Percentiles rank a stretch among this genome's conserved stretches.
These are phyloP conservation scores for Aspergillus conjunctus DNA, from an alignment of 495 filamentous ascomycete species.

Conservation along the genomic window DNA sequence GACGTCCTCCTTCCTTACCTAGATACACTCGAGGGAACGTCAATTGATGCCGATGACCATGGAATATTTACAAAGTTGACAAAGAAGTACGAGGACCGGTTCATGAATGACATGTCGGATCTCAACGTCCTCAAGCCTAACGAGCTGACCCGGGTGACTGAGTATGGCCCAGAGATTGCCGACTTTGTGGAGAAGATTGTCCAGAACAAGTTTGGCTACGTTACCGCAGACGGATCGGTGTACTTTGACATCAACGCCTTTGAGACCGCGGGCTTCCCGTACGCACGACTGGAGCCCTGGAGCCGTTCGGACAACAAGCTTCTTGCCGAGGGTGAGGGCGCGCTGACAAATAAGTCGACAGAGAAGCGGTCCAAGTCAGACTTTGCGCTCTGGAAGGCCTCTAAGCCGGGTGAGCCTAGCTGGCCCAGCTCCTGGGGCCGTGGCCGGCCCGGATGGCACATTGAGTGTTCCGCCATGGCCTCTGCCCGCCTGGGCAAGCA, in stretches of 20 bases:
- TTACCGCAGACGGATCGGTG: slow-evolving; percentile 77
- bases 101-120: slow-evolving; percentile 79
- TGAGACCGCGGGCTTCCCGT: slow-evolving; percentile 78
- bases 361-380: slow-evolving; percentile 75
- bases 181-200: slow-evolving; percentile 76
- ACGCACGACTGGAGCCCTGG: slow-evolving; percentile 85
- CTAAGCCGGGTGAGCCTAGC: slow-evolving; percentile 86
- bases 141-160: slow-evolving; percentile 81
- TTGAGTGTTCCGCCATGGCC: slow-evolving; percentile 98
- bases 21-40: slow-evolving; percentile 72
- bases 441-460: slow-evolving; percentile 94
- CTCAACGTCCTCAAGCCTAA: slow-evolving; percentile 86
- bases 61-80: slow-evolving; percentile 80
- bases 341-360: slow-evolving; percentile 65
- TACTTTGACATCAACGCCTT: slow-evolving; percentile 94
- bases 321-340: slow-evolving; percentile 87
- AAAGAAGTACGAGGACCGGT: slow-evolving; percentile 76
- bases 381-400: slow-evolving; percentile 95
- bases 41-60: slow-evolving; percentile 75
- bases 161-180: slow-evolving; percentile 84
- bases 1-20: slow-evolving; percentile 85
- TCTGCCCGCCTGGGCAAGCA: slow-evolving; percentile 76
- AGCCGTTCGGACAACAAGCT: slow-evolving; percentile 80
- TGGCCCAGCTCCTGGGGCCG: slow-evolving; percentile 87
- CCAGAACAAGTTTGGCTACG: slow-evolving; percentile 83